Evolutionary conservation across 495 filamentous ascomycete species (phyloP), one percentile per base, ranked within the genome.

Genomic region (Amorphotheca resinae): DNA sequence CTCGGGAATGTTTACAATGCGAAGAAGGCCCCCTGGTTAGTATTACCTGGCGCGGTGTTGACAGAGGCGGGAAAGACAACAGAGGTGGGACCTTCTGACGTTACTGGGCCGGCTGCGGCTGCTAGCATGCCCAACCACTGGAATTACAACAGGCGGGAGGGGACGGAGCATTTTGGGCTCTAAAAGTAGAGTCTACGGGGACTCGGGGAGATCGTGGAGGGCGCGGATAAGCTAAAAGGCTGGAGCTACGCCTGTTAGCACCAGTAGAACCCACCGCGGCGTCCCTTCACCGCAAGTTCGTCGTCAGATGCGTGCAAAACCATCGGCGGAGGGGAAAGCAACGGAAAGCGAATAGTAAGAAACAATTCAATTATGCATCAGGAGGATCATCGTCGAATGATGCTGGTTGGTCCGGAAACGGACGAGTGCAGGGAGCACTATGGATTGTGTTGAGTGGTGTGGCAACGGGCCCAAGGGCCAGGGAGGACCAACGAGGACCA

Each of bases 301-400:
- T 36, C 30, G 35, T 40, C 23, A 9, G 41, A 30, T 15, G 23
- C 30, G 22, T 25, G 22, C 9, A 26, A 39, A 50, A 42, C 22
- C 33, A 23, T 34, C 32, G n/a, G n/a, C n/a, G n/a, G n/a, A n/a
- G n/a, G n/a, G n/a, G n/a, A n/a, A n/a, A n/a, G n/a, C n/a, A n/a
- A n/a, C n/a, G n/a, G n/a, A n/a, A 39, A 17, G 33, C 48, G 40
- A 46, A 51, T 51, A 18, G 38, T 18, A 17, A 26, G 33, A 28
- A 12, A 46, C 44, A 42, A 46, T 46, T 46, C 25, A 30, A 38
- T 33, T 46, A 39, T 46, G 48, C 48, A 51, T 51, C 33, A 51
- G 37, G 42, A 25, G 33, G 22, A n/a, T 16, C 25, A 15, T 16
- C 15, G 17, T 12, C 31, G 14, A n/a, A 4, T 21, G 1, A 15